Evolutionary conservation across 2,329 filamentous ascomycete species (phyloP).

Genomic region (Geosmithia morbida): DNA sequence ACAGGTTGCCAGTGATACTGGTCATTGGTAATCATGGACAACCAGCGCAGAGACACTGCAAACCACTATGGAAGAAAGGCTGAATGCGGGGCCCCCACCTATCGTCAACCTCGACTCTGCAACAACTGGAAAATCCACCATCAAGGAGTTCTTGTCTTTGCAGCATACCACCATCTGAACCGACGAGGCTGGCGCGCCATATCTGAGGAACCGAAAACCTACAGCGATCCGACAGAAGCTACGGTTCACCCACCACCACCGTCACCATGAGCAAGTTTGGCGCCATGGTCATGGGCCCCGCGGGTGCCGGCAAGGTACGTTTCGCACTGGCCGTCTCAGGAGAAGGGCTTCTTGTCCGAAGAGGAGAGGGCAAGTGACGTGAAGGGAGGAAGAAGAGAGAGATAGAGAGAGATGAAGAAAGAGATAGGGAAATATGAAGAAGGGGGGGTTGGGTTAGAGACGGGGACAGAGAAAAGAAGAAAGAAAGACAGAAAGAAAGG

Average conservation of each 20-base stretch:
- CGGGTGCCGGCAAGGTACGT: conserved; percentile 75
- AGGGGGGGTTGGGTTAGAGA: too few relatives aligned
- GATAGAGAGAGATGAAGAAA: neutral
- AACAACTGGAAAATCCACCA: neutral
- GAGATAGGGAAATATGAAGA: neutral
- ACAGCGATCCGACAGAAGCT: neutral
- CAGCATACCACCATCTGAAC: neutral
- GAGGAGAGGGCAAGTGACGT: too few relatives aligned
- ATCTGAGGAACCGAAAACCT: neutral
- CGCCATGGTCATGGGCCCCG: conserved; percentile 88
- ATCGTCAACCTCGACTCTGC: neutral
- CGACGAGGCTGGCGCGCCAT: neutral
- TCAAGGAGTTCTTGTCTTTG: neutral
- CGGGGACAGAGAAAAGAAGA: neutral
- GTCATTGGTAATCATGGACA: too few relatives aligned
- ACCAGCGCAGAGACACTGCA: too few relatives aligned
- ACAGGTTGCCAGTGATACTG: too few relatives aligned
- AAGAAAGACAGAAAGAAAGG: neutral
- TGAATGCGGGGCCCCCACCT: neutral
- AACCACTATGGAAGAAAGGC: neutral
- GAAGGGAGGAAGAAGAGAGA: neutral
- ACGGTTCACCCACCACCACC: neutral
- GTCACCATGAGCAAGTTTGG: conserved; percentile 80
- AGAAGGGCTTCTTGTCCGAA: neutral
- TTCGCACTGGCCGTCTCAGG: neutral